Base-by-base conservation (phyloP, 305 asterid species). In the Euphrasia arctica region DNA sequence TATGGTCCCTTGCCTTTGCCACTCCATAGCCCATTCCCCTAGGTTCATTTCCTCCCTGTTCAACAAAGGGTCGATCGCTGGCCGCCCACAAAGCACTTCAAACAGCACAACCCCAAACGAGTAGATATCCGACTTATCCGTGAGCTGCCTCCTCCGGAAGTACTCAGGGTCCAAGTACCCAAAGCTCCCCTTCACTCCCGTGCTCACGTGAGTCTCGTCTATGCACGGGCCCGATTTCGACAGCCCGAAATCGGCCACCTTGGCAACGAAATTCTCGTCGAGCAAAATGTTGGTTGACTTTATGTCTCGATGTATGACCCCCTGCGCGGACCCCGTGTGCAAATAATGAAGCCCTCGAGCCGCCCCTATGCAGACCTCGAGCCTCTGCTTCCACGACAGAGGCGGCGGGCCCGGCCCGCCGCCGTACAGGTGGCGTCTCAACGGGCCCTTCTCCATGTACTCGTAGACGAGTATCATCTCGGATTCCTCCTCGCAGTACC, bases 381-480 rank as follows among this genome's bases (percentile, higher is more conserved):
- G 92, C 78, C 98, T 74, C 61, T 82, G 91, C 70, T 80, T 91
- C 98, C 98, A 91, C 4, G 95, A 85, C 36, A 91, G 60, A 0
- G 89, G 90, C 0, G 90, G 78, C 22, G 22, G 22, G 11, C 63
- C 63, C 0, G 79, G 22, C 22, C 22, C 60, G 4, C n/a, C 5
- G 5, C 98, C 96, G 13, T 88, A 91, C 60, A 91, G 72, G 73
- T 91, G 95, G 64, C 60, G 74, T 68, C 83, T 84, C 39, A 91
- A 57, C 0, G 98, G 79, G 32, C 98, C 98, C 65, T 86, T 88
- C 63, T 89, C 95, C 79, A 91, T 75, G 68, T 91, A 91, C 74
- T 88, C 98, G 3, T 91, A 91, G 12, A 88, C 98, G 12, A 91
- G 98, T 52, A 91, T 86, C 96, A 86, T 91, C 59, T 91, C 98